phyloP scores from a whole-genome alignment of 2,329 filamentous ascomycete species.

The Alternaria viburni region DNA sequence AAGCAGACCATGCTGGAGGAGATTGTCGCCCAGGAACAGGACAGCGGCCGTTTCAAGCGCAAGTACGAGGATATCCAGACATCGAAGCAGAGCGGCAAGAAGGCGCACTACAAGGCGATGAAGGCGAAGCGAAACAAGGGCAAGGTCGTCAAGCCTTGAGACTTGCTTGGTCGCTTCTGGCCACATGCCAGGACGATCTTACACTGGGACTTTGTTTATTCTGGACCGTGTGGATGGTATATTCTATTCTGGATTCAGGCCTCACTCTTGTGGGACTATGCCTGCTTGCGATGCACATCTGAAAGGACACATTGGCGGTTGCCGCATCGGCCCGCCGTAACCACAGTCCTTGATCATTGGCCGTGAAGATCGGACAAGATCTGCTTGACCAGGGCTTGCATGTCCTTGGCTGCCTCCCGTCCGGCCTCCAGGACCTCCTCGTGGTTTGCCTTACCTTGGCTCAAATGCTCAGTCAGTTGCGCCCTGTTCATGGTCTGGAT shows the following conservation, averaged over 20 bases:
- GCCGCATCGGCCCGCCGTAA: neutral
- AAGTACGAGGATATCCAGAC: conserved; percentile 88
- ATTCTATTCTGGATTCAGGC: neutral
- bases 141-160: conserved; percentile 45
- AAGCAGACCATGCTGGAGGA: conserved; percentile 89
- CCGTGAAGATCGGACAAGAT: conserved; percentile 51
- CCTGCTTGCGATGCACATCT: neutral
- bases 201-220: neutral
- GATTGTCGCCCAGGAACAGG: conserved; percentile 71
- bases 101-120: conserved; percentile 83
- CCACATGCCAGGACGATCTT: neutral
- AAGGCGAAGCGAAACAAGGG: conserved; percentile 62
- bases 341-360: conserved; percentile 10
- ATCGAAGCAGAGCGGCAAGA: conserved; percentile 85
- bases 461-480: conserved; percentile 62
- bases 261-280: neutral
- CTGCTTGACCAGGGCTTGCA: conserved; percentile 62
- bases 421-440: conserved; percentile 70
- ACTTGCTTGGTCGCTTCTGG: neutral
- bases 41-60: conserved; percentile 75
- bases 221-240: neutral
- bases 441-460: conserved; percentile 67
- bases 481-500: conserved; percentile 58
- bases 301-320: neutral
- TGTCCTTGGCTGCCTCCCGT: conserved; percentile 64